A percentile compares a stretch with the other conserved stretches of the same genome.
Evolutionary conservation across 78 protist species (phyloP).

Genomic region (Dictyostelium capitatum): DNA sequence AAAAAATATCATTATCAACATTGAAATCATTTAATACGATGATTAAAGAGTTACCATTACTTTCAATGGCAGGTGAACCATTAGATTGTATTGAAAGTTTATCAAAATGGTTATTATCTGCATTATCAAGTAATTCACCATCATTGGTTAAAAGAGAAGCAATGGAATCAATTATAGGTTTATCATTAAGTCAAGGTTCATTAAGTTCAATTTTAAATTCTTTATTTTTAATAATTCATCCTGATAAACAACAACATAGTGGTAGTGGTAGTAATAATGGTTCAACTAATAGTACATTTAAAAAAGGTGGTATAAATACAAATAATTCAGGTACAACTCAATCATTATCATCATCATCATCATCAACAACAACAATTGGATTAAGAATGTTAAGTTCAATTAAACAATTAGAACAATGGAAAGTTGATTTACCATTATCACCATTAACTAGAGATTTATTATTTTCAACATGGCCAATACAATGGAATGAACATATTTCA

Average conservation of each 20-base stretch:
- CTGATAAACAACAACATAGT: not conserved
- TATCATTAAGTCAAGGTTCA: slow-evolving; percentile 62
- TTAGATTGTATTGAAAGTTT: slow-evolving; percentile 77
- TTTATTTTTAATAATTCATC: slow-evolving; percentile 47
- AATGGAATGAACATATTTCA: slow-evolving; percentile 73
- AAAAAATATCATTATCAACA: slow-evolving; percentile 55
- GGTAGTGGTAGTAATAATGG: not conserved
- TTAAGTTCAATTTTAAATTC: slow-evolving; percentile 43
- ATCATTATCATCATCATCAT: not conserved
- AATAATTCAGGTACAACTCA: not conserved
- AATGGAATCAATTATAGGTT: slow-evolving; percentile 69
- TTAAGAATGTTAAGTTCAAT: slow-evolving; percentile 32
- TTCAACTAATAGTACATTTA: not conserved
- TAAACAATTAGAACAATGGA: slow-evolving; percentile 76
- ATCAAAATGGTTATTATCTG: slow-evolving; percentile 75
- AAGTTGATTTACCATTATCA: slow-evolving; percentile 81
- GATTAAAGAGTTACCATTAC: slow-evolving; percentile 73
- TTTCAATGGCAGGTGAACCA: slow-evolving; percentile 81
- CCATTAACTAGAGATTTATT: slow-evolving; percentile 70
- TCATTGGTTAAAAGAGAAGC: slow-evolving; percentile 51
- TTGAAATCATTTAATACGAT: slow-evolving; percentile 73
- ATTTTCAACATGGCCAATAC: slow-evolving; percentile 68
- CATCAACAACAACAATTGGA: slow-evolving; percentile 4
- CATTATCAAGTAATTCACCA: slow-evolving; percentile 21
- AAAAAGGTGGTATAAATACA: not conserved